Base-by-base conservation (phyloP, 1,139 yeast species). In the Taphrina communis region DNA sequence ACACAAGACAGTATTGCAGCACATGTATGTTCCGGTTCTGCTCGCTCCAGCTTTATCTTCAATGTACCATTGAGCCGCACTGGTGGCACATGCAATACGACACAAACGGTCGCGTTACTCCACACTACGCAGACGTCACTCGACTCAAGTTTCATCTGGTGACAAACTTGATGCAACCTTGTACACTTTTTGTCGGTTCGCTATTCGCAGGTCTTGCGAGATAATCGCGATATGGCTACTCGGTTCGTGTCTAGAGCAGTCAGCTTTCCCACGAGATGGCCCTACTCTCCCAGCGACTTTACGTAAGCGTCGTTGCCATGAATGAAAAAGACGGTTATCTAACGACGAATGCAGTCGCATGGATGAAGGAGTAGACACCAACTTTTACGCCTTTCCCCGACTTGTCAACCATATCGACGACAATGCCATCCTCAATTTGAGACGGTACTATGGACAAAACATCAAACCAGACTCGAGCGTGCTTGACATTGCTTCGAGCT, bases 321-420 rank as follows among this genome's bases (percentile, higher is more conserved):
- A 14, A 12, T 46, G 6, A 9, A n/a, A 4, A 19, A 5, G 25
- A 12, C 31, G 31, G 11, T 4, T 12, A 19, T 46, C 25, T 46
- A n/a, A 46, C n/a, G 19, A 46, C 11, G 21, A 7, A 50, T 50
- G 53, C 51, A 58, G 62, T n/a, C 14, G 62, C 19, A 42, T 44
- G 14, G 67, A 63, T 39, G 67, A 63, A 39, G 25, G 48, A 9
- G 42, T 46, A 12, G 68, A 65, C 58, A 48, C 68, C 31, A 38
- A 50, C 41, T 65, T 65, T 44, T 65, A 65, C 38, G 19, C 48
- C n/a, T 50, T 42, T 25, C 68, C 68, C 5, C 17, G 68, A 17
- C 39, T 65, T 31, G 68, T 65, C 50, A 65, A 57, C 14, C 68
- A 65, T 35, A 65, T 65, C 44, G 68, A 65, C 38, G 68, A 65